These are phyloP conservation scores for Buxus sempervirens DNA, from an alignment of 164 flowering plant genomes.

Conservation along the genomic window DNA sequence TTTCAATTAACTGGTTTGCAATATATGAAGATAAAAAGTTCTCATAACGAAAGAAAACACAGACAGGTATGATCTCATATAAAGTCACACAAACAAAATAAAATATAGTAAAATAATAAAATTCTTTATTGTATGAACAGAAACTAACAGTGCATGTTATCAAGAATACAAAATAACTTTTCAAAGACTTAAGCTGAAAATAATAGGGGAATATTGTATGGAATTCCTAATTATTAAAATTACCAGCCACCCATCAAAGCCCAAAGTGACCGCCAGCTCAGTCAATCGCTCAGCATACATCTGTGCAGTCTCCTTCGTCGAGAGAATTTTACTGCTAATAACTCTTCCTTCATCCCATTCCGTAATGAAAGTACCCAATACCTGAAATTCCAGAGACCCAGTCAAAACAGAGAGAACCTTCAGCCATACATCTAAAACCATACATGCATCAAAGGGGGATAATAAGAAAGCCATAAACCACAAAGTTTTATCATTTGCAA, in stretches of 20 bases:
- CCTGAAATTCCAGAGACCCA: conserved; percentile 35
- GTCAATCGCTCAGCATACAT: conserved; percentile 78
- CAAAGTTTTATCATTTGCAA: neutral
- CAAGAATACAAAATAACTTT: neutral
- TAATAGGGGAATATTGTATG: neutral
- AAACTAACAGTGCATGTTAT: neutral
- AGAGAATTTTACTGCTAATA: conserved; percentile 39
- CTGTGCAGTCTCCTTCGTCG: conserved; percentile 64
- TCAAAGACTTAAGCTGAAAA: neutral
- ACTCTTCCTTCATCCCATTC: conserved; percentile 83
- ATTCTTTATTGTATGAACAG: no score
- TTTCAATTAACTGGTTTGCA: neutral
- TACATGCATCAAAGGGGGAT: neutral
- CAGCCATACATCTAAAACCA: neutral
- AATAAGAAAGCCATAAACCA: neutral
- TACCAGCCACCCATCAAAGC: conserved; percentile 99
- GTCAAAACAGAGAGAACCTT: neutral
- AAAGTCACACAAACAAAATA: neutral
- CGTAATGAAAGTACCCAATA: conserved; percentile 80
- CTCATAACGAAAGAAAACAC: neutral
- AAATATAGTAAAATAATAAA: no score
- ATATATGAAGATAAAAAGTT: no score
- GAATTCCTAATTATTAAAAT: neutral
- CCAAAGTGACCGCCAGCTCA: conserved; percentile 74
- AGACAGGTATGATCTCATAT: neutral